Conservation (phyloP, 2,329 filamentous ascomycete genomes). For the Aspergillus ochraceus region DNA sequence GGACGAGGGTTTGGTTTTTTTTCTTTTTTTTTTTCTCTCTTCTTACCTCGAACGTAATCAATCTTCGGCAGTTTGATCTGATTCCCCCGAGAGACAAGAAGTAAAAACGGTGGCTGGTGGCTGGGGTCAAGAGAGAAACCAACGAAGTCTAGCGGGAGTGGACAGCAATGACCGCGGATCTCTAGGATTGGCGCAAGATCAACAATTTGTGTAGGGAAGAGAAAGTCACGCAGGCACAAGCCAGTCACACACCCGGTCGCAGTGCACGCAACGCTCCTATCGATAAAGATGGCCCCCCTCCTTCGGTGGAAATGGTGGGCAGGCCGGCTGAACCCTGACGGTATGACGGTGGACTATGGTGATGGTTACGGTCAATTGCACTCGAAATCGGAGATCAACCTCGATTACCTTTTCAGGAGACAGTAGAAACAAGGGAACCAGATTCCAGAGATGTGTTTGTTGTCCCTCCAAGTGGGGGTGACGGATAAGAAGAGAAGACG, state of each 20-base stretch:
- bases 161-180: neutral
- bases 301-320: constrained; percentile 11
- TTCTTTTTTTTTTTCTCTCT: neutral
- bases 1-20: neutral
- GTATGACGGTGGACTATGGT: neutral
- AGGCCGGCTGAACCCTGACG: neutral
- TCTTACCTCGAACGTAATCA: neutral
- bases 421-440: neutral
- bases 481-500: neutral
- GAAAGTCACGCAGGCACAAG: constrained; percentile 30
- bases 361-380: neutral
- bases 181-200: constrained; percentile 4
- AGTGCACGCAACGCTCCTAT: constrained; percentile 24
- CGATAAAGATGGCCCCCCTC: constrained; percentile 32
- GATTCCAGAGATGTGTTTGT: constrained; percentile 9
- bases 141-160: constrained; percentile 9
- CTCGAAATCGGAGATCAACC: neutral
- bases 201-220: constrained; percentile 8
- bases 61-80: constrained; percentile 5
- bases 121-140: neutral
- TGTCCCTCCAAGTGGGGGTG: constrained; percentile 19
- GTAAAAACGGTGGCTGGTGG: constrained; percentile 24
- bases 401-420: neutral
- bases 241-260: constrained; percentile 21
- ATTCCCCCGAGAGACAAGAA: constrained; percentile 5